phyloP scores from a whole-genome alignment of 164 flowering plant genomes.

The Stephania japonica region DNA sequence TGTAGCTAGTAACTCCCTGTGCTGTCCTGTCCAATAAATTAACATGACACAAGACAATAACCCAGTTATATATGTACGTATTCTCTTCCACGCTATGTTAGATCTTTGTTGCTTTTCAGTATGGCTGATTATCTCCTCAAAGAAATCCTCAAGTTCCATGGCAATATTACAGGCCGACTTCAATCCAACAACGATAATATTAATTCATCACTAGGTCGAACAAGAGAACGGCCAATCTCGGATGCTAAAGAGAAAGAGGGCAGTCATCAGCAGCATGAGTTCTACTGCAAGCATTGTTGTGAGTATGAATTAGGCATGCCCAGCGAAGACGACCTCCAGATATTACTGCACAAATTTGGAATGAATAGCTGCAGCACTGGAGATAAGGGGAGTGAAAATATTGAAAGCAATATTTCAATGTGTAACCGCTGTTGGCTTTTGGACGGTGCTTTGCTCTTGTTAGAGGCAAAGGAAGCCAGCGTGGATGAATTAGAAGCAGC shows the following conservation, averaged over 20 bases:
- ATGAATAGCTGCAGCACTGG: background rate
- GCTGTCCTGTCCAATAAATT: no score
- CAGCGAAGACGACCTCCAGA: slow-evolving; percentile 8
- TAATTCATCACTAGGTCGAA: background rate
- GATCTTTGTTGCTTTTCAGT: background rate
- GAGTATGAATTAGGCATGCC: slow-evolving; percentile 6
- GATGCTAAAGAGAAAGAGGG: no score
- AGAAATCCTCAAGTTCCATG: slow-evolving; percentile 2
- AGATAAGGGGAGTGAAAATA: background rate
- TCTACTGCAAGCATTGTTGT: background rate
- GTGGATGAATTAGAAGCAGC: slow-evolving; percentile 17
- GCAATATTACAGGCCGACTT: background rate
- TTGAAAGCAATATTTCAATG: background rate
- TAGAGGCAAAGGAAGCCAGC: slow-evolving; percentile 21
- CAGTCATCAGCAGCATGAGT: no score
- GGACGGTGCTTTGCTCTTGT: slow-evolving; percentile 3
- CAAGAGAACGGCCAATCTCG: background rate
- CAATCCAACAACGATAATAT: background rate
- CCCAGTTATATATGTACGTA: background rate
- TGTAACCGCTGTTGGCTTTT: slow-evolving; percentile 6
- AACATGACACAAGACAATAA: slow-evolving; percentile 3
- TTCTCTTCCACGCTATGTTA: slow-evolving; percentile 3
- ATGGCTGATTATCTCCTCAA: background rate
- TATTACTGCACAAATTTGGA: slow-evolving; percentile 14
- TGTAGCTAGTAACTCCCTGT: no score